phyloP scores from a whole-genome alignment of 352 stramenopile species.

The Pythium chondricola region DNA sequence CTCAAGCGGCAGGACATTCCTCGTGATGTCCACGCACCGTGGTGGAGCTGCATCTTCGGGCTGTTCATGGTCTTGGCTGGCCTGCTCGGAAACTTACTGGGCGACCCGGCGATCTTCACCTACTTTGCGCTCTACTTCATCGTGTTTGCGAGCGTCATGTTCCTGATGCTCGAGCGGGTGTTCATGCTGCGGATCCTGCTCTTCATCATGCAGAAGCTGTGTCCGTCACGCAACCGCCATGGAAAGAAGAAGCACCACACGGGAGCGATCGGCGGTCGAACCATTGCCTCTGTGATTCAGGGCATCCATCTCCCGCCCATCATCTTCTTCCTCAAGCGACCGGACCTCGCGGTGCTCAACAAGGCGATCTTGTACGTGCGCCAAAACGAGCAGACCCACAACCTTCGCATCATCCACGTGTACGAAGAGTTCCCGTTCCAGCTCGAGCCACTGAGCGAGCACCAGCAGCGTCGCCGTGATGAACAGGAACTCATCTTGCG shows the following conservation, averaged over 20 bases:
- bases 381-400: conserved; percentile 90
- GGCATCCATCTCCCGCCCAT: conserved; percentile 78
- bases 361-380: conserved; percentile 93
- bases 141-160: conserved; percentile 62
- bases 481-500: conserved; percentile 34
- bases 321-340: conserved; percentile 89
- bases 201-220: conserved; percentile 54
- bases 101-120: conserved; percentile 67
- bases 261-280: conserved; percentile 57
- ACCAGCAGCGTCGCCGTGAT: conserved; percentile 24
- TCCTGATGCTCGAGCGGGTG: conserved; percentile 76
- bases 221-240: conserved; percentile 31
- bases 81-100: conserved; percentile 57
- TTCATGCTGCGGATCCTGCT: conserved; percentile 70
- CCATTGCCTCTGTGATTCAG: conserved; percentile 51
- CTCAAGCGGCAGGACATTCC: conserved; percentile 89
- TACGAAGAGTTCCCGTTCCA: conserved; percentile 30
- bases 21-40: conserved; percentile 78
- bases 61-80: conserved; percentile 63
- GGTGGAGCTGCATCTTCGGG: conserved; percentile 77
- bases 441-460: conserved; percentile 29
- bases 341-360: conserved; percentile 87
- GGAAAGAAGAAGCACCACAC: conserved; percentile 34
- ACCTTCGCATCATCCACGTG: conserved; percentile 87
- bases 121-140: conserved; percentile 82